Evolutionary conservation across 192 early-diverging fungal species (phyloP), one percentile per base, ranked within the genome.

Genomic region (Funneliformis geosporum): DNA sequence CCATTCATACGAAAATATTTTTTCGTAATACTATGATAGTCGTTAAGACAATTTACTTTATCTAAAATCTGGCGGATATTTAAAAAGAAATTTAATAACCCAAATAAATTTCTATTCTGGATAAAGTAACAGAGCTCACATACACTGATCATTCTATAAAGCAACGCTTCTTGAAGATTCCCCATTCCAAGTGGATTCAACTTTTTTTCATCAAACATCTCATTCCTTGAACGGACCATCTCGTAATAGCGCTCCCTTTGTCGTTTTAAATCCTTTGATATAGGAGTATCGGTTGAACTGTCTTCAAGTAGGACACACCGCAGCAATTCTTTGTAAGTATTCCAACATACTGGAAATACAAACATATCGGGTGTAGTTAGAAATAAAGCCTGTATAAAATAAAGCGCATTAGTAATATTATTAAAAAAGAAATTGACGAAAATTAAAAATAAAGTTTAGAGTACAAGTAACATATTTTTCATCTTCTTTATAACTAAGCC

Each of bases 301-400:
- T 85, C 83, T 38, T 88, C 47, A 38, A 83, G 80, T 2, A 90
- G 71, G 18, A 87, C 80, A 23, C 71, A 60, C 4, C 83, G 83
- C 8, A 90, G 60, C 14, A 90, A 38, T 28, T 75, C 79, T 18
- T 83, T 78, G 40, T 90, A 87, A 23, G 81, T 81, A 21, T 85
- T 79, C 82, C 87, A 90, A 21, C 84, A 76, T 42, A 85, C 84
- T 43, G 89, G 89, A 75, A 87, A 84, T 14, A 90, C 87, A 86
- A 90, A 90, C 85, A 89, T 88, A 60, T 90, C 89, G 10, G 89
- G 89, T 8, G 84, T 86, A 1, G 89, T 87, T 2, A 89, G 46
- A 55, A 90, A 89, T 55, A 89, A 72, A 23, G 87, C 85, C 88
- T 90, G 70, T 40, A 18, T 18, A 42, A 38, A 8, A 68, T 25